Evolutionary conservation across 495 filamentous ascomycete genomes (phyloP).

Genomic region (Parmelia sp.): DNA sequence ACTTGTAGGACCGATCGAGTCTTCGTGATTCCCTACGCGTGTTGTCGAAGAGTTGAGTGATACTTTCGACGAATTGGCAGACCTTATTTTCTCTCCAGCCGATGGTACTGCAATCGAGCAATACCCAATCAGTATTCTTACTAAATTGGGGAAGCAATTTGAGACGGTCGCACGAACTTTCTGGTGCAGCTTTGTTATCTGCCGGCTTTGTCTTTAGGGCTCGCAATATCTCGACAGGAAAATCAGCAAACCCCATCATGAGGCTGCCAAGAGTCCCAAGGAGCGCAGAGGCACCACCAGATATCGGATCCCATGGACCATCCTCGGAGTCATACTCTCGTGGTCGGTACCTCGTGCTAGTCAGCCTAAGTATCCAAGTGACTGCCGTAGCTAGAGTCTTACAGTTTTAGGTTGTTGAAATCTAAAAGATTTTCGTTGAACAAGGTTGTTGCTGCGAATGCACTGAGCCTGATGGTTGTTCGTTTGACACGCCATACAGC

Average conservation of each 20-base stretch:
- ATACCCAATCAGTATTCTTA: background rate
- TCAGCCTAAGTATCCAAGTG: constrained; percentile 21
- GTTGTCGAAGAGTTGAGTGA: constrained; percentile 11
- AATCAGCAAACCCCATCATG: constrained; percentile 73
- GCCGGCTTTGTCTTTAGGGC: constrained; percentile 43
- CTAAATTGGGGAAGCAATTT: too few species aligned
- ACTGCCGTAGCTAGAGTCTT: constrained; percentile 25
- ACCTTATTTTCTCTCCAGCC: constrained; percentile 5
- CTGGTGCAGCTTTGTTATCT: constrained; percentile 8
- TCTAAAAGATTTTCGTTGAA: constrained; percentile 55
- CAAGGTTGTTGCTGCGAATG: constrained; percentile 60
- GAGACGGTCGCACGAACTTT: background rate
- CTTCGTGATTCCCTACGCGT: background rate
- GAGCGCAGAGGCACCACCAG: constrained; percentile 64
- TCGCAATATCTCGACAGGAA: constrained; percentile 62
- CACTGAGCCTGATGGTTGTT: constrained; percentile 56
- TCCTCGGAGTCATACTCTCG: constrained; percentile 66
- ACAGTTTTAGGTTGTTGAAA: constrained; percentile 64
- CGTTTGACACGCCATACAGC: constrained; percentile 67
- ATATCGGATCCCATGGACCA: constrained; percentile 65
- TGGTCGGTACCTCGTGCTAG: constrained; percentile 49
- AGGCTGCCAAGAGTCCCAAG: constrained; percentile 69
- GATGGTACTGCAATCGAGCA: background rate
- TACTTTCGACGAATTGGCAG: constrained; percentile 9
- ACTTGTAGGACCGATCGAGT: background rate